Percentiles rank a stretch among this genome's conserved stretches.
phyloP scores from a whole-genome alignment of 371 early-diverging fungal species.

The Saksenaea vasiformis region DNA sequence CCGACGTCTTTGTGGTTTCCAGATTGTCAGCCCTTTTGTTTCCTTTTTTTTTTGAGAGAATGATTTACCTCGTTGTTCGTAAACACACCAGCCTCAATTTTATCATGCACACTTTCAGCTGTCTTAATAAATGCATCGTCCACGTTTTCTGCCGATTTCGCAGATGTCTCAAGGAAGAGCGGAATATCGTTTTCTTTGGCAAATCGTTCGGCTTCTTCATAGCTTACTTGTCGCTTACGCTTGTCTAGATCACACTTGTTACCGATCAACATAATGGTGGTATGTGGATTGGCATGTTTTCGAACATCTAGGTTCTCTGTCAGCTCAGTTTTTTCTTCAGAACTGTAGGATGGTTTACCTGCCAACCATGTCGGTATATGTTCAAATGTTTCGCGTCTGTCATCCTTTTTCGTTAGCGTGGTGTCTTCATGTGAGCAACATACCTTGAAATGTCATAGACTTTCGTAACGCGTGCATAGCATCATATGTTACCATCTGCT shows the following conservation, averaged over 20 bases:
- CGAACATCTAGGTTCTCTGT: slow-evolving; percentile 58
- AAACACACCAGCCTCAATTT: slow-evolving; percentile 79
- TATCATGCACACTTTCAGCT: slow-evolving; percentile 81
- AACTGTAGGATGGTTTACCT: slow-evolving; percentile 36
- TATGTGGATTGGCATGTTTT: slow-evolving; percentile 88
- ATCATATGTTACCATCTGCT: too few species aligned
- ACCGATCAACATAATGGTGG: slow-evolving; percentile 90
- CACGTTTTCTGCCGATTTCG: slow-evolving; percentile 92
- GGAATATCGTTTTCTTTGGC: slow-evolving; percentile 81
- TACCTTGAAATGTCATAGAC: slow-evolving; percentile 84
- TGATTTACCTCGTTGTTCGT: slow-evolving; percentile 70
- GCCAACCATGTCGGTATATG: slow-evolving; percentile 93
- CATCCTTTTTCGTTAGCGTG: not conserved
- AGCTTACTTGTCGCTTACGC: slow-evolving; percentile 75
- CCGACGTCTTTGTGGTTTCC: slow-evolving; percentile 45
- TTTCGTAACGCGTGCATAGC: not conserved
- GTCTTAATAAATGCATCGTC: slow-evolving; percentile 81
- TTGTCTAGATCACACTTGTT: slow-evolving; percentile 90
- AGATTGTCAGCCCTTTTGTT: not conserved
- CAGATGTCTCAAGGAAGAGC: slow-evolving; percentile 92
- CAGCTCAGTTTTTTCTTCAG: not conserved
- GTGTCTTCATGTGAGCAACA: not conserved
- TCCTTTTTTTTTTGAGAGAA: slow-evolving; percentile 3
- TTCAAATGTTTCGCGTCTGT: slow-evolving; percentile 83
- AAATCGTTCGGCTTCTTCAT: slow-evolving; percentile 90